These are phyloP conservation scores for Ustilago esculenta DNA, from an alignment of 1,284 basidiomycete genomes.

Conservation along the genomic window DNA sequence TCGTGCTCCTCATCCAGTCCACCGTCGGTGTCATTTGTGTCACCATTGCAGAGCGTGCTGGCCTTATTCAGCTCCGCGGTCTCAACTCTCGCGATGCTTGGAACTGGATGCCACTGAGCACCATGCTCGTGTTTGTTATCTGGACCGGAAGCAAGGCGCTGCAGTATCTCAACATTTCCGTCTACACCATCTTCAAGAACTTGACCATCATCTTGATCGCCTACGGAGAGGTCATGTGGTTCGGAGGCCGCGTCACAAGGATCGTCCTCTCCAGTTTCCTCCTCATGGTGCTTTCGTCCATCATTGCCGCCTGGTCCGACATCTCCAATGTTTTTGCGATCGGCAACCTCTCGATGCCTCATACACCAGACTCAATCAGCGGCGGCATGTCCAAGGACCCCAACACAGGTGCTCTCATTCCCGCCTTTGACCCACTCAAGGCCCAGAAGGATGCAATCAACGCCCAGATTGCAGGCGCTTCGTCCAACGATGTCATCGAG, in stretches of 20 bases:
- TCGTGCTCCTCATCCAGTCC: conserved; percentile 91
- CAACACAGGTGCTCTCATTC: conserved; percentile 25
- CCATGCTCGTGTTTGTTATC: conserved; percentile 90
- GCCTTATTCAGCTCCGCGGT: conserved; percentile 87
- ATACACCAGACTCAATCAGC: conserved; percentile 53
- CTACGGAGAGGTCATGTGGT: conserved; percentile 98
- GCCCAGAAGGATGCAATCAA: conserved; percentile 44
- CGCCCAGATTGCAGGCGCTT: conserved; percentile 26
- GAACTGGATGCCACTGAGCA: conserved; percentile 93
- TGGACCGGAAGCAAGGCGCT: conserved; percentile 98
- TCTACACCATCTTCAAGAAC: conserved; percentile 93
- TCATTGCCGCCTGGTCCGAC: conserved; percentile 96
- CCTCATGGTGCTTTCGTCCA: conserved; percentile 94
- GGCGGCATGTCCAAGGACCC: conserved; percentile 41
- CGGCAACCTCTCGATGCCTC: conserved; percentile 51
- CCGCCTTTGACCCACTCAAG: conserved; percentile 40
- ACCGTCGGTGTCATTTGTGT: conserved; percentile 79
- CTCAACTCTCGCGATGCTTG: conserved; percentile 87
- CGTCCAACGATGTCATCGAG: conserved; percentile 47
- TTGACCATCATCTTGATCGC: conserved; percentile 98
- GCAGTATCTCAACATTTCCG: conserved; percentile 67
- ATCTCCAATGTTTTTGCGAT: conserved; percentile 72
- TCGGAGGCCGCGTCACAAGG: conserved; percentile 86
- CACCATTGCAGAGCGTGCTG: conserved; percentile 76
- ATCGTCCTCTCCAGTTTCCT: conserved; percentile 89